phyloP scores from a whole-genome alignment of 1,284 basidiomycete species.

The Ceratobasidium sp. region DNA sequence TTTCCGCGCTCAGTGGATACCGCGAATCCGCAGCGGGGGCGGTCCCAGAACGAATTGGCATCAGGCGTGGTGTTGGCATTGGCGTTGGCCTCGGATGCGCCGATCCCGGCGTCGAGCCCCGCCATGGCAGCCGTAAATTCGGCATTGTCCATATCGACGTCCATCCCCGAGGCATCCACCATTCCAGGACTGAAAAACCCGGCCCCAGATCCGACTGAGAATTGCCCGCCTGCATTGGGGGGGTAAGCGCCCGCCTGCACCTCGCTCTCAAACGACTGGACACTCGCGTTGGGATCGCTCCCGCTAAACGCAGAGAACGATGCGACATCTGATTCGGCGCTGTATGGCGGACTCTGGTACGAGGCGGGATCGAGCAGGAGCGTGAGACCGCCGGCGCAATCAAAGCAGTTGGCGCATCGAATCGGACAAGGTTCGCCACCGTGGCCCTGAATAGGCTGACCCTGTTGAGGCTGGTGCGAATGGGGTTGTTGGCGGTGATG shows the following conservation, averaged over 20 bases:
- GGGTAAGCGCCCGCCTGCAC: constrained; percentile 11
- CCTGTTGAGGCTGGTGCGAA: constrained; percentile 2
- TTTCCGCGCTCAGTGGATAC: constrained; percentile 41
- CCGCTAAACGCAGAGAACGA: constrained; percentile 15
- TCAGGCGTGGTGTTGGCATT: constrained; percentile 10
- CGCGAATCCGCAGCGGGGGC: constrained; percentile 33
- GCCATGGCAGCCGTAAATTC: constrained; percentile 40
- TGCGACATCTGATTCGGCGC: background rate
- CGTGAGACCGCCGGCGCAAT: constrained; percentile 40
- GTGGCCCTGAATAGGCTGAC: constrained; percentile 35
- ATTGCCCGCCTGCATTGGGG: background rate
- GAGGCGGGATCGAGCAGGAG: constrained; percentile 21
- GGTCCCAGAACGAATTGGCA: constrained; percentile 27
- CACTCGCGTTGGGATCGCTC: constrained; percentile 28
- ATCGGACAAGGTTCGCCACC: constrained; percentile 36
- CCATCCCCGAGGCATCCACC: constrained; percentile 29
- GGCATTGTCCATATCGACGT: constrained; percentile 41
- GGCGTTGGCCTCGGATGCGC: background rate
- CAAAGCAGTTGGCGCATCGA: constrained; percentile 32
- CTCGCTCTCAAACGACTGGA: constrained; percentile 30
- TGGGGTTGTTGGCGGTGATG: constrained; percentile 62
- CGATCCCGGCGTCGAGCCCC: constrained; percentile 32
- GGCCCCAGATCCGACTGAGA: background rate
- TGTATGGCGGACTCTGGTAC: constrained; percentile 10
- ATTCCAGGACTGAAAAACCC: constrained; percentile 19